Evolutionary conservation across 768 basidiomycete species (phyloP).

Genomic region (Boletus patriciae): DNA sequence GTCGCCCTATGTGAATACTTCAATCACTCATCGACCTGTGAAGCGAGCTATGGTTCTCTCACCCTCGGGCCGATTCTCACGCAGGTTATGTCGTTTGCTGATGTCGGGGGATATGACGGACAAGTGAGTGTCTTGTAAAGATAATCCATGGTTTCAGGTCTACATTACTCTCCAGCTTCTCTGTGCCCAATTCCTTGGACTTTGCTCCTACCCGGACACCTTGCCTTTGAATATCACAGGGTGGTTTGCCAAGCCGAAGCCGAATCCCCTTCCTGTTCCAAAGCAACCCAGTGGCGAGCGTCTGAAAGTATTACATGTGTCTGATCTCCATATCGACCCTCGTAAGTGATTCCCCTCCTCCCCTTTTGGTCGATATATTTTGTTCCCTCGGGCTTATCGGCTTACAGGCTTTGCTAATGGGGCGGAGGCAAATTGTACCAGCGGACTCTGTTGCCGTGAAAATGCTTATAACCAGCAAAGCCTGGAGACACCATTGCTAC

Average conservation of each 20-base stretch:
- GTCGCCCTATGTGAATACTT: conserved; percentile 62
- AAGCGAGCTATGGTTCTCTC: conserved; percentile 44
- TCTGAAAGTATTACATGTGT: conserved; percentile 73
- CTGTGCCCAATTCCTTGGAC: conserved; percentile 57
- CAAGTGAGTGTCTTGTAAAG: conserved; percentile 43
- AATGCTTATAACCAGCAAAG: conserved; percentile 51
- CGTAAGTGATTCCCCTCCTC: conserved; percentile 38
- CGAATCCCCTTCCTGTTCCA: conserved; percentile 57
- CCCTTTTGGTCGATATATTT: neutral
- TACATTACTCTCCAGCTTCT: conserved; percentile 41
- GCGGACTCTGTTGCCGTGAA: conserved; percentile 62
- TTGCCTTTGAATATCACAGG: conserved; percentile 59
- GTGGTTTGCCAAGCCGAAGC: conserved; percentile 81
- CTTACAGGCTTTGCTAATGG: conserved; percentile 62
- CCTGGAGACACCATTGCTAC: conserved; percentile 49
- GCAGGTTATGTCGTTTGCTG: conserved; percentile 69
- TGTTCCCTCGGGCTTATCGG: neutral
- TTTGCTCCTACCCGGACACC: conserved; percentile 59
- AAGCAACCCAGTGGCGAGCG: conserved; percentile 62
- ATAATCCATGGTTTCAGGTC: neutral
- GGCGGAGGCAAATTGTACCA: conserved; percentile 70
- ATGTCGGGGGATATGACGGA: conserved; percentile 72
- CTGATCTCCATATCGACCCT: conserved; percentile 76
- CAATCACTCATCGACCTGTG: conserved; percentile 52
- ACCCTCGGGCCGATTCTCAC: conserved; percentile 62